Evolutionary conservation across 768 basidiomycete genomes (phyloP).

Genomic region (Coprinopsis sp.): DNA sequence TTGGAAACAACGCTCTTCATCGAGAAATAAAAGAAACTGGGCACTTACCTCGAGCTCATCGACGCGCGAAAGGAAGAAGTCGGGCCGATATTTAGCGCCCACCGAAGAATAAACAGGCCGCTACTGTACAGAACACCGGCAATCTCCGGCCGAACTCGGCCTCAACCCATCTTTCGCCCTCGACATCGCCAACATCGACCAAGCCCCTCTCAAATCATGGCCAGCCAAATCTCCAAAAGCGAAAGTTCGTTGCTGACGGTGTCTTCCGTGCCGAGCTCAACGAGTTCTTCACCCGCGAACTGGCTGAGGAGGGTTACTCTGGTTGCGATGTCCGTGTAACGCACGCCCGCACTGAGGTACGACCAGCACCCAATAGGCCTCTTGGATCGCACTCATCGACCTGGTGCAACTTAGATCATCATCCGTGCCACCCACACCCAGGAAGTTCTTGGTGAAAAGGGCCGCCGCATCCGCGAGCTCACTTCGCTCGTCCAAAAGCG

Average conservation of each 20-base stretch:
- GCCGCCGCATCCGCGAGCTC: conserved; percentile 97
- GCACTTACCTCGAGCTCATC: conserved; percentile 21
- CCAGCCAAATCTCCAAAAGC: conserved; percentile 91
- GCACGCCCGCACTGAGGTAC: conserved; percentile 95
- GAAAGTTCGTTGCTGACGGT: conserved; percentile 98
- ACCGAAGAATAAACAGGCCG: conserved; percentile 20
- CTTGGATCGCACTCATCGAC: conserved; percentile 2
- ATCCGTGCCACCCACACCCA: conserved; percentile 99
- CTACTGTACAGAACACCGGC: conserved; percentile 29
- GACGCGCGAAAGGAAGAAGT: background rate
- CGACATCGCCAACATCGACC: conserved; percentile 15
- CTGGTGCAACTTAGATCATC: conserved; percentile 65
- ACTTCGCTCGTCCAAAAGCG: conserved; percentile 98
- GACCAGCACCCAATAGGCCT: conserved; percentile 1
- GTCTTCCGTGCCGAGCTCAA: conserved; percentile 99
- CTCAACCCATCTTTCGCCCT: conserved; percentile 21
- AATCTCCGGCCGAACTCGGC: conserved; percentile 19
- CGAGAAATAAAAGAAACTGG: conserved; percentile 21
- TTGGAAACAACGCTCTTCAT: conserved; percentile 79
- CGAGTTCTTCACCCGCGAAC: conserved; percentile 98
- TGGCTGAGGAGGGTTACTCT: conserved; percentile 99
- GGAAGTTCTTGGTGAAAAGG: conserved; percentile 98
- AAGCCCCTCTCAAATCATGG: conserved; percentile 41
- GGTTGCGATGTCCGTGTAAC: conserved; percentile 99
- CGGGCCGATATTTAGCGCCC: no score